Conservation (phyloP, 1,284 basidiomycete genomes). For the Athelia psychrophila region DNA sequence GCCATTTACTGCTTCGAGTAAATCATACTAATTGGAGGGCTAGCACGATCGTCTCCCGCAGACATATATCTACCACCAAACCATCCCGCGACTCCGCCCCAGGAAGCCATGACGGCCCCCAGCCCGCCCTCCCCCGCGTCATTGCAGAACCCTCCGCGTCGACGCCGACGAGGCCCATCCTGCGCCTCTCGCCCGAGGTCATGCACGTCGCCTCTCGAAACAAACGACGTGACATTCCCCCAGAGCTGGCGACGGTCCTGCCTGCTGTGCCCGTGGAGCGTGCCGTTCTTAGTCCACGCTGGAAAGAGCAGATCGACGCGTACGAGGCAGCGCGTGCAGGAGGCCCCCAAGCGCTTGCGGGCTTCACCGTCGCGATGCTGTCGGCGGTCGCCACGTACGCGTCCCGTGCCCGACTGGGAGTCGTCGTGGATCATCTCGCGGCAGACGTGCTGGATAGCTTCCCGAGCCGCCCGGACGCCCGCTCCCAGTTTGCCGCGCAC, state of each 20-base stretch:
- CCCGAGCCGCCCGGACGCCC: not conserved
- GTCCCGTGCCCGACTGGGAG: conserved; percentile 25
- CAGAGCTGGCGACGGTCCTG: not conserved
- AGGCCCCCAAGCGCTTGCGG: conserved; percentile 17
- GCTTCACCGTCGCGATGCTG: conserved; percentile 23
- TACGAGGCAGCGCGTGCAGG: conserved; percentile 22
- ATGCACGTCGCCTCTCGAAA: too few relatives aligned
- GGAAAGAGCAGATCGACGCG: conserved; percentile 20
- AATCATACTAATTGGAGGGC: conserved; percentile 25
- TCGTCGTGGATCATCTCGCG: conserved; percentile 29
- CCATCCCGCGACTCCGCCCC: not conserved
- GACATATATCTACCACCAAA: not conserved
- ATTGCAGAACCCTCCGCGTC: not conserved
- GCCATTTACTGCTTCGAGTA: conserved; percentile 35
- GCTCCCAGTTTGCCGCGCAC: not conserved
- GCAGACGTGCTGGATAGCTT: conserved; percentile 30
- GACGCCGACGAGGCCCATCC: not conserved
- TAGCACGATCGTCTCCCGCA: conserved; percentile 12
- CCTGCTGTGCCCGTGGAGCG: not conserved
- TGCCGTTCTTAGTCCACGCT: not conserved
- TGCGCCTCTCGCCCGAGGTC: too few relatives aligned
- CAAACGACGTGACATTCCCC: not conserved
- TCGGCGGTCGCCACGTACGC: conserved; percentile 24
- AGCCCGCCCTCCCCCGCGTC: not conserved
- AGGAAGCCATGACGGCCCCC: not conserved